Conservation (phyloP, 495 filamentous ascomycete genomes). For the Neurospora sp. region DNA sequence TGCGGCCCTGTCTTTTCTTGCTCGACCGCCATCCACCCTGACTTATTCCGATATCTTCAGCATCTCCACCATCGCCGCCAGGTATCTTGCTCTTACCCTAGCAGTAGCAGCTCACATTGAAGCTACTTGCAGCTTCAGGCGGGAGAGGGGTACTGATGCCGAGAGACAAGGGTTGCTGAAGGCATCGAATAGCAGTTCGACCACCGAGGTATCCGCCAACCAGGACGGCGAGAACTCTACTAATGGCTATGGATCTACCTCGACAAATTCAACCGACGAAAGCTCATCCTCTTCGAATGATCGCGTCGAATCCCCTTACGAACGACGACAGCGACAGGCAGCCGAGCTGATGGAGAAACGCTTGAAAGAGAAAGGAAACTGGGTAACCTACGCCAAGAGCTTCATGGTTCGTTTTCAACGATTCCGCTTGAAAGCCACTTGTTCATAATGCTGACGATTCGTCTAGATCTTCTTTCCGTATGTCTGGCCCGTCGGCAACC, state of each 20-base stretch:
- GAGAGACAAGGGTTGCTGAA: constrained; percentile 41
- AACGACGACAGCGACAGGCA: constrained; percentile 38
- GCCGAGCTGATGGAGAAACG: constrained; percentile 45
- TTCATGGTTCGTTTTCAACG: constrained; percentile 37
- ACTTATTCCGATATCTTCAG: constrained; percentile 25
- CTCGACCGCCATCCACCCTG: constrained; percentile 1
- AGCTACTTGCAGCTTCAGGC: constrained; percentile 14
- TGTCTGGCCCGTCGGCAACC: constrained; percentile 52
- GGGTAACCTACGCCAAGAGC: constrained; percentile 53
- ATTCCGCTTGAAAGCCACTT: neutral
- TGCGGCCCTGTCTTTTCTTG: constrained; percentile 24
- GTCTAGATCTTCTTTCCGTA: constrained; percentile 51
- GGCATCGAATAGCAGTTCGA: constrained; percentile 2
- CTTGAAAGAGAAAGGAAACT: constrained; percentile 51
- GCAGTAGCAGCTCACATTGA: constrained; percentile 25
- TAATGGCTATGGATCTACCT: constrained; percentile 37
- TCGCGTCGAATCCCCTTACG: constrained; percentile 35
- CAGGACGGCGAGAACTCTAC: constrained; percentile 14
- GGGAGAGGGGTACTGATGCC: constrained; percentile 31
- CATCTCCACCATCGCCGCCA: constrained; percentile 19
- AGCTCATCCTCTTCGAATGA: constrained; percentile 24
- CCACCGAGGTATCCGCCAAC: constrained; percentile 9
- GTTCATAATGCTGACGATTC: neutral
- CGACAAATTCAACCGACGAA: constrained; percentile 23
- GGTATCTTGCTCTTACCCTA: constrained; percentile 23